Conservation (phyloP, 2,329 filamentous ascomycete species). For the Scolecobasidium constrictum region DNA sequence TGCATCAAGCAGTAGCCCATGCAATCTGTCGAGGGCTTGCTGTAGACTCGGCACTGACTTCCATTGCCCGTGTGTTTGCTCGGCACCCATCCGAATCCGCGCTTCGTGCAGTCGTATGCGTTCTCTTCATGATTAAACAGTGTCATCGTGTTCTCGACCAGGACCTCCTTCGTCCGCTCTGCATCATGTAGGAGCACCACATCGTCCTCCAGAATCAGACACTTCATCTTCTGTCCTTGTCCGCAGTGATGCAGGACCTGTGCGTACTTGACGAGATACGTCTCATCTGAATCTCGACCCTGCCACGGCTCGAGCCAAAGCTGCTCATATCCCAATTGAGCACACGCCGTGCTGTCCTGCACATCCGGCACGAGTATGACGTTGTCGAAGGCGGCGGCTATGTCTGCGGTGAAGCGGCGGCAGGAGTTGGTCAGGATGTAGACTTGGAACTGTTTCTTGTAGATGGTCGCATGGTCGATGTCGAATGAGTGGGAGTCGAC, state of each 20-base stretch:
- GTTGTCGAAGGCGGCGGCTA: not conserved
- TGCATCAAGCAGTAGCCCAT: not conserved
- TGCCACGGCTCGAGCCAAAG: not conserved
- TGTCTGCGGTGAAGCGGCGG: not conserved
- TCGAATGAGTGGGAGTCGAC: not conserved
- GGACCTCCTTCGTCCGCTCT: not conserved
- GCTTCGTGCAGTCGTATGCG: constrained; percentile 1
- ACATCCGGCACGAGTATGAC: constrained; percentile 1
- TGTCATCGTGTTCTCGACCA: constrained; percentile 1
- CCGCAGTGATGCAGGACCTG: not conserved
- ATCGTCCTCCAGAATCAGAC: constrained; percentile 1
- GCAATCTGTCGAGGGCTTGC: not conserved
- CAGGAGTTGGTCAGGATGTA: not conserved
- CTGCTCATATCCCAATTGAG: not conserved
- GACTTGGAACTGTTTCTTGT: not conserved
- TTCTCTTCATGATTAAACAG: constrained; percentile 1
- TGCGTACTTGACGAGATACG: not conserved
- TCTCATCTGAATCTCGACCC: not conserved
- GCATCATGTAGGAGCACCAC: not conserved
- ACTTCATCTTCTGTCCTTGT: constrained; percentile 1
- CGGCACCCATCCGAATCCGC: not conserved
- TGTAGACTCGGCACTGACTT: not conserved
- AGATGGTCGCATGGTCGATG: not conserved
- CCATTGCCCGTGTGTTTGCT: not conserved
- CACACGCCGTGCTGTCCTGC: not conserved